Evolutionary conservation across 75 land plant species (phyloP), one percentile per base, ranked within the genome.

Genomic region (Adiantum capillusveneris): DNA sequence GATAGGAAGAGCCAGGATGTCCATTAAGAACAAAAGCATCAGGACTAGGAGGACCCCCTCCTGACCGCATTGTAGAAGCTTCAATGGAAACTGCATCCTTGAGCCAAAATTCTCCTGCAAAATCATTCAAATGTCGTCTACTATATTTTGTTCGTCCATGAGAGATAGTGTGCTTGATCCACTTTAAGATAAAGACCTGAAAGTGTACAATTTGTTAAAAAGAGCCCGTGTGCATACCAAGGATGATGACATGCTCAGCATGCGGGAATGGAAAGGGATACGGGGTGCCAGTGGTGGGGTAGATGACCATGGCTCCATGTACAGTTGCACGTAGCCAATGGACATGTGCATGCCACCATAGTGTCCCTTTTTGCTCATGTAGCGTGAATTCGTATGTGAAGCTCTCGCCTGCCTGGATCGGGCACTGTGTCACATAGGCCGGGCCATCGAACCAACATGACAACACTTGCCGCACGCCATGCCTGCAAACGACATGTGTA

Each of bases 1-100:
- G 49, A 57, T 73, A 73, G 3, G 73, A 57, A 19, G 72, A 74
- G 2, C 84, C 84, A 3, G 84, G 84, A n/a, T 69, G 77, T 12
- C 83, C 81, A 42, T 80, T 80, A 20, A 80, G 77, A 18, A 56
- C 44, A 45, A 46, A 77, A n/a, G 80, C 77, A 56, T 76, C 72
- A 18, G 83, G 41, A 2, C 9, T 19, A 1, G 63, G 46, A 5
- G 83, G 72, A 7, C 64, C 79, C 18, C 83, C 79, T 1, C 83
- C 83, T 20, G 44, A 53, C 14, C 29, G 41, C 16, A 68, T n/a
- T n/a, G n/a, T n/a, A n/a, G n/a, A n/a, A n/a, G n/a, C n/a, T 41
- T 41, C 43, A 41, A 9, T 41, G 9, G 43, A 41, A 9, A 41
- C 14, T 14, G 14, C 9, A 14, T 9, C 9, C 43, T 41, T 9